Evolutionary conservation across 805 yeast species (phyloP).

Genomic region (Debaryomyces prosopidis): DNA sequence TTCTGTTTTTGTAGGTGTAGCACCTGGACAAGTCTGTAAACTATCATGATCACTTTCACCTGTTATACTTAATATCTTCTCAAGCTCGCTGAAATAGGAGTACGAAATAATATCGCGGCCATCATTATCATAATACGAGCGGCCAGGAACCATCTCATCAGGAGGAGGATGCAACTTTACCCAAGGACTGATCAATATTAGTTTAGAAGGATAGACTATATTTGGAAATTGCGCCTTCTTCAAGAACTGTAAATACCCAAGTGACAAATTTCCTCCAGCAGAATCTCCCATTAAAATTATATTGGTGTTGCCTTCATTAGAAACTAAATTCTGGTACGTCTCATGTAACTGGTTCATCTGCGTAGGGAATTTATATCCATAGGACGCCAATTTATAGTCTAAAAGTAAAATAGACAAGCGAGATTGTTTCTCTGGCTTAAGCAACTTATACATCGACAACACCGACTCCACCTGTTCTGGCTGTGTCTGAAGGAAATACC

Average conservation of each 20-base stretch:
- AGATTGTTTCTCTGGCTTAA: constrained; percentile 19
- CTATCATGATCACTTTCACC: constrained; percentile 14
- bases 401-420: constrained; percentile 26
- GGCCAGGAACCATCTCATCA: constrained; percentile 25
- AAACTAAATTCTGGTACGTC: constrained; percentile 23
- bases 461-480: constrained; percentile 30
- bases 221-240: constrained; percentile 7
- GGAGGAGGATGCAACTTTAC: constrained; percentile 26
- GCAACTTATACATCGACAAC: constrained; percentile 26
- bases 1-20: constrained; percentile 16
- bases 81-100: neutral
- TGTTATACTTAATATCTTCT: constrained; percentile 3
- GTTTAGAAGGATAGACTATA: constrained; percentile 24
- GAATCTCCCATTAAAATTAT: constrained; percentile 42
- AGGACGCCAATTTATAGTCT: constrained; percentile 31
- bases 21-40: constrained; percentile 25
- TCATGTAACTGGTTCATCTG: constrained; percentile 32
- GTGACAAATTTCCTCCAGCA: constrained; percentile 41
- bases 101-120: constrained; percentile 18
- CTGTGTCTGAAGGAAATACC: constrained; percentile 32
- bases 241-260: constrained; percentile 30
- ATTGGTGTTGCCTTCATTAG: constrained; percentile 22
- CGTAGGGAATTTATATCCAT: constrained; percentile 31
- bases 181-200: constrained; percentile 40
- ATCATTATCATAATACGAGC: constrained; percentile 33